Evolutionary conservation across 495 filamentous ascomycete species (phyloP), one percentile per base, ranked within the genome.

Genomic region (Cercophora newfieldiana): DNA sequence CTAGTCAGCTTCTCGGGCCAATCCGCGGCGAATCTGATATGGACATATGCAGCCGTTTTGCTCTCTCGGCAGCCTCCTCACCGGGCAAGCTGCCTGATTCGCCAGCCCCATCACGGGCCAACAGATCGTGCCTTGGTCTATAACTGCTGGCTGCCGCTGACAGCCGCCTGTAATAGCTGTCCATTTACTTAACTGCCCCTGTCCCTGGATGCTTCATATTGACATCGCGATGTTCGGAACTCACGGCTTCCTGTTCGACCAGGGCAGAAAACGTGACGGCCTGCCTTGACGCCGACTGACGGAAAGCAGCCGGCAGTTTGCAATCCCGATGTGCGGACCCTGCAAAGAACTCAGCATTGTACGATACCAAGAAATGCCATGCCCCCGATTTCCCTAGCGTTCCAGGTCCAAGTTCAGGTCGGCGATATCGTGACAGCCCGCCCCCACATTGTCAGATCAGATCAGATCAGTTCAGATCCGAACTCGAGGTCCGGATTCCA

Each of bases 11-110:
- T 30, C 25, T 62, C 60, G 47, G 48, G 44, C 60, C 60, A 62
- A 62, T 51, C 60, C 44, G 60, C 60, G 44, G 60, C 26, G 60
- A 30, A 51, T 62, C 30, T 62, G 44, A 29, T 21, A n/a, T 60
- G 16, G 26, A 53, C 10, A 24, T 21, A 22, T 58, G 26, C 25
- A 62, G 44, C 14, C 26, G n/a, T 50, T 31, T 19, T 30, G 3
- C 1, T 0, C 18, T 19, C 60, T 51, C 48, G 25, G n/a, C 24
- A 30, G 3, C 30, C 49, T 30, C 4, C 5, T 16, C 29, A 3
- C 26, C 25, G 25, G 25, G 25, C 29, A 24, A 18, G 6, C 8
- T 7, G 6, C 22, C 2, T 53, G 60, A 62, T 51, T 62, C 37
- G 37, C 44, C 47, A 57, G 57, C 22, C 21, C 30, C 37, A 25